These are phyloP conservation scores for Casuarina cunninghamiana DNA, from an alignment of 306 rosid genomes.

Conservation along the genomic window DNA sequence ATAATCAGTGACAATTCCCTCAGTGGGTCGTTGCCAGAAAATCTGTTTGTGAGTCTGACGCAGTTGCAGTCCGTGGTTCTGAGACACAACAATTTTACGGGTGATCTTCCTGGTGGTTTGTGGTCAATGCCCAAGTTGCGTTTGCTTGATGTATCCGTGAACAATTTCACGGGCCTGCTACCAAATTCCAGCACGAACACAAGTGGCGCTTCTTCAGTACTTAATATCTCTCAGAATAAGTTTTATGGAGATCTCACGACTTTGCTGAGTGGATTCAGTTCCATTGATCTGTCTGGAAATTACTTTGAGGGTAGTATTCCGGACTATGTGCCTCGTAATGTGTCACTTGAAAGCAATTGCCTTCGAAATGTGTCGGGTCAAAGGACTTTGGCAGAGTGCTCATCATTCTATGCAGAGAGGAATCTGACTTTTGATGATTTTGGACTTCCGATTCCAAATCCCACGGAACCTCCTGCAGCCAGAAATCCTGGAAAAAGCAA, in stretches of 20 bases:
- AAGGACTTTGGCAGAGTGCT: conserved; percentile 51
- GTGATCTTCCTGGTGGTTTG: conserved; percentile 51
- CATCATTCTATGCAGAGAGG: conserved; percentile 60
- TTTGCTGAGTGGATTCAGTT: conserved; percentile 48
- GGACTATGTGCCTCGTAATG: conserved; percentile 38
- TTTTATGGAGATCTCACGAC: conserved; percentile 68
- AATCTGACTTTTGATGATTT: conserved; percentile 69
- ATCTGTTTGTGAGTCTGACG: conserved; percentile 41
- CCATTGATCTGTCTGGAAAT: conserved; percentile 67
- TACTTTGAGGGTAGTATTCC: conserved; percentile 72
- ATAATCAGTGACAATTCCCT: conserved; percentile 52
- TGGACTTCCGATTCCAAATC: conserved; percentile 52
- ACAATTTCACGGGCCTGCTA: conserved; percentile 64
- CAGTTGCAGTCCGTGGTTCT: conserved; percentile 59
- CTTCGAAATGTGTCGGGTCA: conserved; percentile 62
- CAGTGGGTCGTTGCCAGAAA: conserved; percentile 48
- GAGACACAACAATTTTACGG: conserved; percentile 52
- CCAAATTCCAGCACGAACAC: conserved; percentile 52
- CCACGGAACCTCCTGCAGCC: conserved; percentile 33
- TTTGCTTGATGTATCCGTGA: conserved; percentile 63
- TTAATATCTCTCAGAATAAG: conserved; percentile 63
- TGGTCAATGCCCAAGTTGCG: conserved; percentile 68
- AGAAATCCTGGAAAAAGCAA: conserved; percentile 50
- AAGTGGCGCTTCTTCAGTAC: conserved; percentile 34
- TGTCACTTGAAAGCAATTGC: conserved; percentile 60